Base-by-base conservation (phyloP, 352 stramenopile genomes). In the Stramenopiles sp. region DNA sequence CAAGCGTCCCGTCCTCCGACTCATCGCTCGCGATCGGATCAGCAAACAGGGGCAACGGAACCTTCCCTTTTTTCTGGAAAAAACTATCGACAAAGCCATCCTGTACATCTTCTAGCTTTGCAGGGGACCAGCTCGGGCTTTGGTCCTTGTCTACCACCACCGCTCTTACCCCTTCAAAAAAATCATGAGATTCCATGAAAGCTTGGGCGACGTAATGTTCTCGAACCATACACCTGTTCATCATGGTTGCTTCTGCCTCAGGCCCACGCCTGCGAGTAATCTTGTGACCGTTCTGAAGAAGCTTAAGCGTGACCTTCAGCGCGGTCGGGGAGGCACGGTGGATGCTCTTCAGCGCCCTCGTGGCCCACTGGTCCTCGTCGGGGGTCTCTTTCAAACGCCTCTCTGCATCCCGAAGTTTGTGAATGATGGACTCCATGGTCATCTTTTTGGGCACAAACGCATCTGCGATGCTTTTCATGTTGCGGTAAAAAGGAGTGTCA, bases 121-220 rank as follows among this genome's bases (percentile, higher is more conserved):
- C 78, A 77, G 88, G 84, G 34, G 80, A 37, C 94, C 94, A 98
- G n/a, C n/a, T n/a, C n/a, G n/a, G n/a, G n/a, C n/a, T 63, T 63
- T 25, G 12, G 25, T 63, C 76, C 74, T 97, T 97, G 82, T 98
- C 94, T 3, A 98, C 85, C 68, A 98, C 84, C 63, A 95, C 85
- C 35, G 94, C 90, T 74, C 93, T 87, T 31, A 98, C 91, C 4
- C 94, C 94, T 79, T 98, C 93, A 76, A 94, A 96, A 80, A 98
- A 98, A 81, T 98, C 94, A 6, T 82, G 78, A 76, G 87, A 90
- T 73, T 89, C 84, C 78, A 90, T 85, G 83, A 95, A 91, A 76
- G 87, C 85, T 32, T 78, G 68, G 82, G 82, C 75, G 85, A 84
- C 73, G 90, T 83, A 35, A 85, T 85, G 82, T 88, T 77, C 37